Conservation (phyloP, 345 rosid genomes). For the Brassica cretica region DNA sequence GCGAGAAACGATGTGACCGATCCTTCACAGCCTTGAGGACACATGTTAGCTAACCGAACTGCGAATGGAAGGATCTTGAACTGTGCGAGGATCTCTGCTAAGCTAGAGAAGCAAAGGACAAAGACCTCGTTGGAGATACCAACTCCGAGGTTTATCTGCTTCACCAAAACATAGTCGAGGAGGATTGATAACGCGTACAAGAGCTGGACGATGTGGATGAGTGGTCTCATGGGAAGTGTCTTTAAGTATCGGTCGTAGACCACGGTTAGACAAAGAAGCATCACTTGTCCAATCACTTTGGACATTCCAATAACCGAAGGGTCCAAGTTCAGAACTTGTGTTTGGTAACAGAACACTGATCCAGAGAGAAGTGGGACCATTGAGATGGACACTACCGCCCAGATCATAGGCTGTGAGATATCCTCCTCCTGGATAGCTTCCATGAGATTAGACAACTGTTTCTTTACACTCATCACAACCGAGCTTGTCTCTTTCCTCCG, state of each 20-base stretch:
- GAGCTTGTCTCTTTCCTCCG: constrained; percentile 36
- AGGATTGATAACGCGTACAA: constrained; percentile 66
- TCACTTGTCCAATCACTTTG: constrained; percentile 70
- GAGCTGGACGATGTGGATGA: constrained; percentile 56
- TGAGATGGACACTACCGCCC: constrained; percentile 73
- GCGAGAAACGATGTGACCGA: constrained; percentile 86
- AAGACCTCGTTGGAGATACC: constrained; percentile 73
- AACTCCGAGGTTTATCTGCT: constrained; percentile 58
- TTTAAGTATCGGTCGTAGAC: constrained; percentile 67
- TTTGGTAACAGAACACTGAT: constrained; percentile 81
- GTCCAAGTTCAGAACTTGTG: constrained; percentile 68
- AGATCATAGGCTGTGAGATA: constrained; percentile 56
- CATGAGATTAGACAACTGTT: constrained; percentile 54
- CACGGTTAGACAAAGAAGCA: constrained; percentile 61
- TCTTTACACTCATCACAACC: constrained; percentile 47
- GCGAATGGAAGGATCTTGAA: constrained; percentile 83
- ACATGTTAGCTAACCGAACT: constrained; percentile 59
- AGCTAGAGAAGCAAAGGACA: constrained; percentile 68
- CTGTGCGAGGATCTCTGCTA: constrained; percentile 77
- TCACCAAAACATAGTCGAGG: constrained; percentile 70
- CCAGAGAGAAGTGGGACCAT: constrained; percentile 77
- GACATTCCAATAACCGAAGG: constrained; percentile 82
- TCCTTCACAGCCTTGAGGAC: constrained; percentile 88
- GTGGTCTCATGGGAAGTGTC: constrained; percentile 63
- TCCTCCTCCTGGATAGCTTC: constrained; percentile 56